Evolutionary conservation across 495 filamentous ascomycete genomes (phyloP), one percentile per base, ranked within the genome.

Genomic region (Aspergillus nidulans): DNA sequence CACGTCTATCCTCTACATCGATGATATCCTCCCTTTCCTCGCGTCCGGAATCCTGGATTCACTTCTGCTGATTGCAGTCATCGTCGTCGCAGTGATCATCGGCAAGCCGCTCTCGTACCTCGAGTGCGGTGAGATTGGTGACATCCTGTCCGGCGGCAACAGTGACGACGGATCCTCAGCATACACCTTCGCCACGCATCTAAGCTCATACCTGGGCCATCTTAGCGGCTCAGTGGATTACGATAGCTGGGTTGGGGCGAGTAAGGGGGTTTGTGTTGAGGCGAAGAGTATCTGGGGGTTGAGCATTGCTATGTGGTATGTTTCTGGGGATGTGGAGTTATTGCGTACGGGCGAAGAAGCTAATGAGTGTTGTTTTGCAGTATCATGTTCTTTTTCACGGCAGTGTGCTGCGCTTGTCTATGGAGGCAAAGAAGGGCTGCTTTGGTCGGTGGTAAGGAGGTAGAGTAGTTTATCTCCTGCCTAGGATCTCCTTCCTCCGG

Each of bases 261-360:
- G 80, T 49, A 85, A 84, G 73, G 67, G 79, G 15, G 87, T 89
- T 54, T 96, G 92, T 74, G 83, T 81, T 59, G 85, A 94, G 77
- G 86, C 87, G 69, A 96, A 96, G 77, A 82, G 87, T 10, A 84
- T 92, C 57, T 96, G 91, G 92, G 92, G 91, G 16, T 69, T 96
- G 52, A 80, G 81, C 69, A 95, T 96, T 75, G 85, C 87, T 6
- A 76, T 92, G 30, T 92, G 82, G 83, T 86, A 59, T 60, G 77
- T 75, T 52, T 39, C 38, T 39, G 2, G 40, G 4, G 30, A 10
- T 30, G 26, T 30, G 4, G 26, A 10, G 1, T 38, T 30, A 20
- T 12, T 48, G 19, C 49, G n/a, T 26, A 34, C 15, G 38, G 12
- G 12, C 20, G 16, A 51, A 18, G 13, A 6, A 0, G 13, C 26